phyloP scores from a whole-genome alignment of 495 filamentous ascomycete species.

The Mycothermus thermophilus region DNA sequence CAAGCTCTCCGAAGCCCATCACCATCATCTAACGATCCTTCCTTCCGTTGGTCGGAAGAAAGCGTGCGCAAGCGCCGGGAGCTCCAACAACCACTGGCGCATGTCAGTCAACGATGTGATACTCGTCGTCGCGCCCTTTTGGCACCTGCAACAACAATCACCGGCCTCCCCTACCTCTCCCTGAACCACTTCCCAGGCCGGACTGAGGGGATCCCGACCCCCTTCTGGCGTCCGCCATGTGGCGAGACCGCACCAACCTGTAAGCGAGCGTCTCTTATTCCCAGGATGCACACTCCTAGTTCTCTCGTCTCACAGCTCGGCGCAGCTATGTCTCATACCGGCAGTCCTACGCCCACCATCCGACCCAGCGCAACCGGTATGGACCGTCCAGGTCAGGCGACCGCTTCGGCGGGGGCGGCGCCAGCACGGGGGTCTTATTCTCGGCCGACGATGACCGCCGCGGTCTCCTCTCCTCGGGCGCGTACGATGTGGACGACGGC shows the following conservation, averaged over 20 bases:
- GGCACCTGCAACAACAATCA: constrained; percentile 8
- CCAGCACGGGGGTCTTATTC: constrained; percentile 24
- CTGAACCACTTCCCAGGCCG: no score
- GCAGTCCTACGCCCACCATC: constrained; percentile 93
- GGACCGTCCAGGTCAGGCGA: constrained; percentile 42
- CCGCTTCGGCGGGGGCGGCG: constrained; percentile 50
- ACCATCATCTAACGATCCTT: no score
- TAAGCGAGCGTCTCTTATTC: constrained; percentile 27
- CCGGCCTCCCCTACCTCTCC: constrained; percentile 2
- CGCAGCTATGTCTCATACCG: constrained; percentile 96
- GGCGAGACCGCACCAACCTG: constrained; percentile 98
- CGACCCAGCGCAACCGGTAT: constrained; percentile 68
- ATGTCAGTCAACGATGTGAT: constrained; percentile 22
- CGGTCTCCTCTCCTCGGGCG: constrained; percentile 67
- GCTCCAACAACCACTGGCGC: no score
- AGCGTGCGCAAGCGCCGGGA: no score
- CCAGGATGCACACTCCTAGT: not conserved
- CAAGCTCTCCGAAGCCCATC: no score
- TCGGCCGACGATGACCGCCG: constrained; percentile 54
- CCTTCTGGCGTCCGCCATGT: constrained; percentile 55
- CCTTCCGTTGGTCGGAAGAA: no score
- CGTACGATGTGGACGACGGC: constrained; percentile 69
- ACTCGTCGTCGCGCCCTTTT: constrained; percentile 11
- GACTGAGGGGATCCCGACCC: constrained; percentile 25
- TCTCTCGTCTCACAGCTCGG: not conserved